Conservation (phyloP, 1,284 basidiomycete genomes). For the Ustilago shanxiensis region DNA sequence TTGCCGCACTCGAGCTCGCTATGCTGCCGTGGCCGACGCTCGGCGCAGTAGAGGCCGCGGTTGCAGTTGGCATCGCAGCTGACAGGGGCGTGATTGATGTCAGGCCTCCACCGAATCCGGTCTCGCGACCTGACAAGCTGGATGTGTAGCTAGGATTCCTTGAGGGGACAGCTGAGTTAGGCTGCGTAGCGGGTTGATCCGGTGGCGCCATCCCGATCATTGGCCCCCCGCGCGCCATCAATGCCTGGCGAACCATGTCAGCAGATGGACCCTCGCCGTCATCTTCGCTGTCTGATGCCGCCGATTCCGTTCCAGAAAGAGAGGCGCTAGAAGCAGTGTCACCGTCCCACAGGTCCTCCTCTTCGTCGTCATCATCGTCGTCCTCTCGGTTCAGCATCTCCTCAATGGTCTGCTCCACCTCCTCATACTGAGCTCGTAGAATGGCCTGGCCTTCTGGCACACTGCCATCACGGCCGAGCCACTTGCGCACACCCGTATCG, state of each 20-base stretch:
- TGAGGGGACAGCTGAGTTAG: conserved; percentile 32
- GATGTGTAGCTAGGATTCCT: conserved; percentile 36
- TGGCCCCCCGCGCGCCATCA: conserved; percentile 37
- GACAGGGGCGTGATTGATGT: conserved; percentile 27
- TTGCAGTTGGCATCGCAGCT: conserved; percentile 5
- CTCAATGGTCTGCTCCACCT: conserved; percentile 93
- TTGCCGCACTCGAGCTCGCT: conserved; percentile 38
- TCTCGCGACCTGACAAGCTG: conserved; percentile 26
- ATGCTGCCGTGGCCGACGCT: conserved; percentile 32
- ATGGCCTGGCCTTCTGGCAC: conserved; percentile 98
- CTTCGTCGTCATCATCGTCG: conserved; percentile 66
- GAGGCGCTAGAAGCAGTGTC: conserved; percentile 45
- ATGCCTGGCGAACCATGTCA: conserved; percentile 44
- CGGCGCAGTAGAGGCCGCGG: not conserved
- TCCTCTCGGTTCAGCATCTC: conserved; percentile 69
- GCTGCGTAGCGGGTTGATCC: conserved; percentile 31
- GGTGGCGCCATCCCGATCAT: conserved; percentile 44
- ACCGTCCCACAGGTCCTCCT: conserved; percentile 53
- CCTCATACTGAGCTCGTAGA: conserved; percentile 92
- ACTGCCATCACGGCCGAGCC: conserved; percentile 75
- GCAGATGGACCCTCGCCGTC: conserved; percentile 39
- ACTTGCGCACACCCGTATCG: conserved; percentile 59
- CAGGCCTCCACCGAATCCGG: conserved; percentile 35
- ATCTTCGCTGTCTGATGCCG: conserved; percentile 43
- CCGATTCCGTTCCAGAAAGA: conserved; percentile 38